Evolutionary conservation across 1,284 basidiomycete genomes (phyloP).

Genomic region (Malassezia obtusa): DNA sequence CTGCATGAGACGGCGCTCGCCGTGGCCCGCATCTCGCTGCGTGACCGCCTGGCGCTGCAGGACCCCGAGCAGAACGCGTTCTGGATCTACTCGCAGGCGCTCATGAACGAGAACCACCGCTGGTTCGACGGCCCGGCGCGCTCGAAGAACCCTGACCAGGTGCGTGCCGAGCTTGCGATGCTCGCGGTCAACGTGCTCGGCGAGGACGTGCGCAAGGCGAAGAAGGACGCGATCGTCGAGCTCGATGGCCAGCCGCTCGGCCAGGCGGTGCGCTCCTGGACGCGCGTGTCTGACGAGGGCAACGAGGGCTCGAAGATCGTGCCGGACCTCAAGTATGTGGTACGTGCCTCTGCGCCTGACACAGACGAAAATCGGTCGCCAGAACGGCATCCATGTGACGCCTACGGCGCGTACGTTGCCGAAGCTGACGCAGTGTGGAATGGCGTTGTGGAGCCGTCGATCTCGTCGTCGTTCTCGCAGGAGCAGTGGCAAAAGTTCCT

Average conservation of each 20-base stretch:
- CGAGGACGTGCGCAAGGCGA: conserved; percentile 46
- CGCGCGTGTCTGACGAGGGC: conserved; percentile 57
- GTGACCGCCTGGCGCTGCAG: conserved; percentile 11
- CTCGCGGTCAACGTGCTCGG: conserved; percentile 54
- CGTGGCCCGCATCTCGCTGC: conserved; percentile 55
- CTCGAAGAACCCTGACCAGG: conserved; percentile 62
- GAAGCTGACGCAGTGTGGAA: conserved; percentile 24
- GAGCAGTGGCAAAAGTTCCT: conserved; percentile 79
- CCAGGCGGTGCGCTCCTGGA: conserved; percentile 56
- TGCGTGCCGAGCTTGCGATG: conserved; percentile 63
- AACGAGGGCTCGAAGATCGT: conserved; percentile 70
- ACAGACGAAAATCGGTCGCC: conserved; percentile 69
- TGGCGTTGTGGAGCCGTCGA: conserved; percentile 66
- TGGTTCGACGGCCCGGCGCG: conserved; percentile 70
- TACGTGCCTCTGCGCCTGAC: conserved; percentile 17
- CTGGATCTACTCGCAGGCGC: conserved; percentile 51
- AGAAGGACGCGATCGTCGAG: conserved; percentile 48
- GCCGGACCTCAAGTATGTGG: conserved; percentile 71
- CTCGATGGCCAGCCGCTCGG: conserved; percentile 45
- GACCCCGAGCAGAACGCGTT: conserved; percentile 28
- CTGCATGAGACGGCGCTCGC: conserved; percentile 71
- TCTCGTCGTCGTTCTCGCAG: conserved; percentile 73
- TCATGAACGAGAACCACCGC: conserved; percentile 65
- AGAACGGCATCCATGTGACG: conserved; percentile 84
- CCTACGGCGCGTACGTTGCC: conserved; percentile 57